These are phyloP conservation scores for Helicostylum pulchrum DNA, from an alignment of 192 early-diverging fungal genomes.

Conservation along the genomic window DNA sequence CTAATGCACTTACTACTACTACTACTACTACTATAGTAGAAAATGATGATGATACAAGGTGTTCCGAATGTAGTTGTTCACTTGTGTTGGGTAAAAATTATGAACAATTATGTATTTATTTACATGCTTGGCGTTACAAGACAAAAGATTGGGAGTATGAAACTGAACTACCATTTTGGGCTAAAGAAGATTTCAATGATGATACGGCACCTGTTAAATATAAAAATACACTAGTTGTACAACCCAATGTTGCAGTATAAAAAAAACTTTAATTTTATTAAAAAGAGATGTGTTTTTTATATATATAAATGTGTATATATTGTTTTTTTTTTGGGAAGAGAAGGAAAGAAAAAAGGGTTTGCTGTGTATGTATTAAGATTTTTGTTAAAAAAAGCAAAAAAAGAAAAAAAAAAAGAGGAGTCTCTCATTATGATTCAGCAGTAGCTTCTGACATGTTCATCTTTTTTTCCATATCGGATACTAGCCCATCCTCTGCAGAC, in stretches of 20 bases:
- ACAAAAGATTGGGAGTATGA: constrained; percentile 75
- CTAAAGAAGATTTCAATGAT: constrained; percentile 43
- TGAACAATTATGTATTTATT: constrained; percentile 80
- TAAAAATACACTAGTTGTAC: not conserved
- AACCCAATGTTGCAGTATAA: not conserved
- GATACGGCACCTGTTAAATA: not conserved
- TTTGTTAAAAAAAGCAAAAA: too few species aligned
- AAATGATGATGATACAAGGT: constrained; percentile 10
- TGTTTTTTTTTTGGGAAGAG: not conserved
- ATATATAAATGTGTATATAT: not conserved
- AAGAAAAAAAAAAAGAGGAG: too few species aligned
- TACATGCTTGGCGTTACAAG: constrained; percentile 87
- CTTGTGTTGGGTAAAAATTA: constrained; percentile 65
- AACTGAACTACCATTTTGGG: constrained; percentile 82
- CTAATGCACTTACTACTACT: not conserved
- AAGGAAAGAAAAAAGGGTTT: too few species aligned
- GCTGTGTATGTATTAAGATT: too few species aligned
- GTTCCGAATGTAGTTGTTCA: constrained; percentile 57
- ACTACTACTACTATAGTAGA: not conserved
- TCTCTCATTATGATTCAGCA: not conserved
- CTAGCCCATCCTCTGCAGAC: not conserved
- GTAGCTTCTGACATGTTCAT: constrained; percentile 4
- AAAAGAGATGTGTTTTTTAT: not conserved
- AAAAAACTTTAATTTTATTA: not conserved
- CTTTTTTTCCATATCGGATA: constrained; percentile 7